Conservation (phyloP, 2,329 filamentous ascomycete genomes). For the Ambrosiella cleistominuta region DNA sequence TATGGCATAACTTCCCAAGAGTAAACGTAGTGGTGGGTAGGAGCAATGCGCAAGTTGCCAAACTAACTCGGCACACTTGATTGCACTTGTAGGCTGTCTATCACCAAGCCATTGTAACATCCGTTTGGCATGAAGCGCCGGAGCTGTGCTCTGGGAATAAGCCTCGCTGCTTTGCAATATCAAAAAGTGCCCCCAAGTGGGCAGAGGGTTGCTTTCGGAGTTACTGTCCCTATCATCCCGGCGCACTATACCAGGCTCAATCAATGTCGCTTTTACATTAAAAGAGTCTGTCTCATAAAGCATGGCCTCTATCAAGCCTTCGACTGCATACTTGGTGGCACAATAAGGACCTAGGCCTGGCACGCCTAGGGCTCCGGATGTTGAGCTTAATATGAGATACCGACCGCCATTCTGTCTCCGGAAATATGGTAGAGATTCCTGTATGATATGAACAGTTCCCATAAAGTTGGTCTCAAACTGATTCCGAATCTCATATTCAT, state of each 20-base stretch:
- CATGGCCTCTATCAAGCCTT: slow-evolving; percentile 91
- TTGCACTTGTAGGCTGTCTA: slow-evolving; percentile 76
- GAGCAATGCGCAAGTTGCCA: slow-evolving; percentile 91
- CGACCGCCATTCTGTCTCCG: slow-evolving; percentile 56
- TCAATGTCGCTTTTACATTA: slow-evolving; percentile 83
- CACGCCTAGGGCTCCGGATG: slow-evolving; percentile 78
- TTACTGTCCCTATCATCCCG: slow-evolving; percentile 54
- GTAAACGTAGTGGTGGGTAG: slow-evolving; percentile 71
- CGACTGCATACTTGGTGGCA: slow-evolving; percentile 91
- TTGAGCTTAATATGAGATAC: slow-evolving; percentile 90
- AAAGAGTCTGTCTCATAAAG: slow-evolving; percentile 84
- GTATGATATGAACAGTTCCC: slow-evolving; percentile 84
- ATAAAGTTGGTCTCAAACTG: slow-evolving; percentile 98
- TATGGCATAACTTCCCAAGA: slow-evolving; percentile 87
- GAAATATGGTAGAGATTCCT: slow-evolving; percentile 75
- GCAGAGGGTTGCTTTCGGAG: slow-evolving; percentile 37
- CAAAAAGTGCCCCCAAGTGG: slow-evolving; percentile 80
- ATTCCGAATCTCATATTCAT: slow-evolving; percentile 82
- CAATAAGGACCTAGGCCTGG: slow-evolving; percentile 88
- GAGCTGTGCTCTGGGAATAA: slow-evolving; percentile 61
- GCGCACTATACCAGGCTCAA: slow-evolving; percentile 76
- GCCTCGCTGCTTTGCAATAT: slow-evolving; percentile 72
- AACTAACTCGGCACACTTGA: slow-evolving; percentile 81
- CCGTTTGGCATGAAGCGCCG: slow-evolving; percentile 71
- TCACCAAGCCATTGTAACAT: slow-evolving; percentile 93